Evolutionary conservation across 495 filamentous ascomycete species (phyloP).

Genomic region (Extremus antarcticus): DNA sequence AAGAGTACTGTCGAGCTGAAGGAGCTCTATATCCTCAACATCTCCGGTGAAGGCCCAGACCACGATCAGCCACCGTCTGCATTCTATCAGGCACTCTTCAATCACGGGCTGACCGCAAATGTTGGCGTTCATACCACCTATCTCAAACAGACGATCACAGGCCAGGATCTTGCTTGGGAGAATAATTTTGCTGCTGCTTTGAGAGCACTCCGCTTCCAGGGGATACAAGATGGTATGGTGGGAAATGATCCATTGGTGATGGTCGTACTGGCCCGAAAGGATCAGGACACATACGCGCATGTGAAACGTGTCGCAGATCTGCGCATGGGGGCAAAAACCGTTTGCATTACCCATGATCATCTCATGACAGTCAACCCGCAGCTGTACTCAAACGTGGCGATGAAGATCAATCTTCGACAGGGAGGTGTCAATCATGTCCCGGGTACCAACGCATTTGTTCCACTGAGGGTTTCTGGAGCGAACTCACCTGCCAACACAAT

Average conservation of each 20-base stretch:
- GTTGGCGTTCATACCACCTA: too few species aligned
- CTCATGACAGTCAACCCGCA: constrained; percentile 1
- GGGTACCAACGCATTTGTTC: not conserved
- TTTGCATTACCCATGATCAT: not conserved
- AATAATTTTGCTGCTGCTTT: too few species aligned
- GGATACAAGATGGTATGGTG: too few species aligned
- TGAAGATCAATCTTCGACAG: constrained; percentile 8
- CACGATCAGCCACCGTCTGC: too few species aligned
- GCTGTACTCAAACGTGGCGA: constrained; percentile 6
- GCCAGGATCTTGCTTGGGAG: too few species aligned
- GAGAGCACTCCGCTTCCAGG: too few species aligned
- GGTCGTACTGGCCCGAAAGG: not conserved
- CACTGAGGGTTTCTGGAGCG: not conserved
- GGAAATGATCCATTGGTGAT: not conserved
- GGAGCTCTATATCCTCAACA: not conserved
- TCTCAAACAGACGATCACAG: too few species aligned
- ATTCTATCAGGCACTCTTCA: too few species aligned
- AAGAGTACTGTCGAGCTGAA: not conserved
- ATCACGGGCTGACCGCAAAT: too few species aligned
- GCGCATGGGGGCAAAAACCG: constrained; percentile 1
- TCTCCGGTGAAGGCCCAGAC: too few species aligned
- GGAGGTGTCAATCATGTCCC: not conserved
- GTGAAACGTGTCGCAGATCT: constrained; percentile 16
- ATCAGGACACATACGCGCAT: constrained; percentile 1
- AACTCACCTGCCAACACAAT: constrained; percentile 1